Base-by-base conservation (phyloP, 805 yeast species). In the Maudiozyma bulderi region DNA sequence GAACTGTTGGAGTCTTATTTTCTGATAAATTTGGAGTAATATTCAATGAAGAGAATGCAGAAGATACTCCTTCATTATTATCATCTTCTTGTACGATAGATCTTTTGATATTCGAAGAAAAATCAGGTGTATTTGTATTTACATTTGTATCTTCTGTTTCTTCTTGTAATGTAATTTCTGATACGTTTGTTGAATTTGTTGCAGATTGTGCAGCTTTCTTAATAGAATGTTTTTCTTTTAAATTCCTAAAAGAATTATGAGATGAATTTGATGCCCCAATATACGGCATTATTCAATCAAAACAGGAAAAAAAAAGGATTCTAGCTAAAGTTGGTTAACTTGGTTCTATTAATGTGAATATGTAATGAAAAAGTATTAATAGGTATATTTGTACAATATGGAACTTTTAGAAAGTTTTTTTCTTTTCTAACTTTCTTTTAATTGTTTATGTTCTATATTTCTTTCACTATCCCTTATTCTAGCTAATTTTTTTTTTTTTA, bases 241-340 rank as follows among this genome's bases (percentile, higher is more conserved):
- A 54, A 42, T 50, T 54, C 35, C 48, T 49, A 48, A 60, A 64
- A 10, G 61, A 58, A 14, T 51, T 47, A 26, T 53, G 54, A 7
- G 66, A 62, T 28, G 52, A 54, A 35, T 55, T 56, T 1, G 66
- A 60, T 28, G 68, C 65, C 33, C 65, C 66, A 44, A 62, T 57
- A 50, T 59, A 64, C 42, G 68, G 68, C 68, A 64, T 64, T 15
- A 9, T 38, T 20, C 26, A 20, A 5, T 42, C 38, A 8, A 39
- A 20, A 20, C 26, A 20, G 26, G 26, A 4, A 4, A 20, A 4
- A 20, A 20, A 20, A 20, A 20, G 26, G 4, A 20, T 20, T 20
- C 35, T 40, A 31, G 31, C 10, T 9, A 33, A 33, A 33, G 13
- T 33, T 10, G 10, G 10, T 3, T 9, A 10, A 10, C 13, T 33